These are phyloP conservation scores for Nannochloropsis salina DNA, from an alignment of 108 stramenopile species.

Conservation along the genomic window DNA sequence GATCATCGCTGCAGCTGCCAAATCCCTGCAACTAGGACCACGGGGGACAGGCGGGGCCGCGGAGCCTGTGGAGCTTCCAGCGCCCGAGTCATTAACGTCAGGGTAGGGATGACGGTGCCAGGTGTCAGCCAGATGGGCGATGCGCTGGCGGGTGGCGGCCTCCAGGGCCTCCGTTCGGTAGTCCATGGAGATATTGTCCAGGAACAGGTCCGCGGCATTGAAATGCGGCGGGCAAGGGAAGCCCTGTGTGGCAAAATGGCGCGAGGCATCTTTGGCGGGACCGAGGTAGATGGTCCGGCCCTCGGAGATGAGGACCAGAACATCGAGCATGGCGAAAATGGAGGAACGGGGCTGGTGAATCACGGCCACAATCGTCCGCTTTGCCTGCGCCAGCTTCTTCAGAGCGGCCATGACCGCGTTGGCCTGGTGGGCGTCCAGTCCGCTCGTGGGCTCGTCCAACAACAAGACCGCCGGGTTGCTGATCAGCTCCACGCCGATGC, in stretches of 20 bases:
- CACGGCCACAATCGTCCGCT: constrained; percentile 48
- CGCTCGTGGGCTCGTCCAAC: constrained; percentile 52
- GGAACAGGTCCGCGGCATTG: constrained; percentile 33
- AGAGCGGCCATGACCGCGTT: not conserved
- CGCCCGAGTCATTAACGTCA: not conserved
- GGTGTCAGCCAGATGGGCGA: not conserved
- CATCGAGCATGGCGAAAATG: constrained; percentile 70
- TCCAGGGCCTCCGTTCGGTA: not conserved
- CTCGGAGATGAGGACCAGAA: constrained; percentile 58
- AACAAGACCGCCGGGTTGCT: constrained; percentile 52
- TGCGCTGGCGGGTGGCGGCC: not conserved
- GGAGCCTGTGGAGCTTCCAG: not conserved
- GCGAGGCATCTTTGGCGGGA: constrained; percentile 40
- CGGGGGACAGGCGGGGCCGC: not conserved
- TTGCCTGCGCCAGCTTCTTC: not conserved
- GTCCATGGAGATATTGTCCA: not conserved
- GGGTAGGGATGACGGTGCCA: constrained; percentile 11
- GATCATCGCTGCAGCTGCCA: not conserved
- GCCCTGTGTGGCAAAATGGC: constrained; percentile 32
- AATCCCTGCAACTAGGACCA: not conserved
- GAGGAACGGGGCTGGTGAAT: constrained; percentile 73
- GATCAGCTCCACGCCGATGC: constrained; percentile 61
- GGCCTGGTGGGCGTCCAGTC: not conserved
- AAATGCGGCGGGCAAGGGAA: constrained; percentile 44
- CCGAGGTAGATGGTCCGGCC: constrained; percentile 44